These are phyloP conservation scores for Pichia sp. DNA, from an alignment of 1,139 yeast genomes.

Conservation along the genomic window DNA sequence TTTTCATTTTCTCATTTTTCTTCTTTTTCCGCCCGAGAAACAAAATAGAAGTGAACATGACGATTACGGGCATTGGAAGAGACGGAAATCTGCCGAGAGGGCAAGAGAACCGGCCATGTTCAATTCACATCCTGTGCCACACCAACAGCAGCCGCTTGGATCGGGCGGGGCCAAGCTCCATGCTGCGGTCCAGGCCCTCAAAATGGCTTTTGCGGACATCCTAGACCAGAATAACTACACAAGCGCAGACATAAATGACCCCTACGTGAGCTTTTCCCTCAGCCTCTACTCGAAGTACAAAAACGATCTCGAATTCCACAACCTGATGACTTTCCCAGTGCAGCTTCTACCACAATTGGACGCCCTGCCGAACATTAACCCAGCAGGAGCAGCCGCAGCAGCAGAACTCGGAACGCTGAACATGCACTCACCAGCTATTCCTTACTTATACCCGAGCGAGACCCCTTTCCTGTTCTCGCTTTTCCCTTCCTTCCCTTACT, in stretches of 20 bases:
- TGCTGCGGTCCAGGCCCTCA: conserved; percentile 3
- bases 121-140: neutral
- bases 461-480: conserved; percentile 6
- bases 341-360: neutral
- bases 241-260: conserved; percentile 9
- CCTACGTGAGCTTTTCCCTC: conserved; percentile 10
- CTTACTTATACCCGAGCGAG: conserved; percentile 4
- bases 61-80: no score
- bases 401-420: neutral
- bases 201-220: conserved; percentile 3
- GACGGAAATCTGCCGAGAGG: neutral
- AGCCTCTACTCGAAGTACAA: conserved; percentile 8
- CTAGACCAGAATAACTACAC: conserved; percentile 2
- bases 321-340: conserved; percentile 6
- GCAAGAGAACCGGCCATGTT: neutral
- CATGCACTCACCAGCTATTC: neutral
- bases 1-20: conserved; percentile 1
- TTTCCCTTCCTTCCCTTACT: conserved; percentile 11
- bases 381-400: neutral
- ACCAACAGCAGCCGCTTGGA: neutral
- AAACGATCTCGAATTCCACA: conserved; percentile 12
- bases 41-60: neutral
- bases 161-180: conserved; percentile 1
- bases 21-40: neutral
- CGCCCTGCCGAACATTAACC: neutral